Conservation (phyloP, 495 filamentous ascomycete genomes). For the Xylaria cubensis region DNA sequence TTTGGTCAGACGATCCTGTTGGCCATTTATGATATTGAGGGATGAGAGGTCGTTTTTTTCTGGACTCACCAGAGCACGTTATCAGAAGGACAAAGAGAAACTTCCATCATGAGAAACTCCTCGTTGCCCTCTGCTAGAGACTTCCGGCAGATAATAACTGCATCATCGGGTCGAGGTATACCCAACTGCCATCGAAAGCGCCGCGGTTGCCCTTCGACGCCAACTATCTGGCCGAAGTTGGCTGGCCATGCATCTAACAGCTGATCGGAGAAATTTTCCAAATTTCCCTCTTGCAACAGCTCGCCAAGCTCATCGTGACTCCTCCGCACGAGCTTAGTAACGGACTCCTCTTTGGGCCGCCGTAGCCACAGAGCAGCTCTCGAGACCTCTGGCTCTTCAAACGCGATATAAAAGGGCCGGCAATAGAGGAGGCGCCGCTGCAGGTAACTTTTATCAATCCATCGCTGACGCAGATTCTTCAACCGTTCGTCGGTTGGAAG, state of each 20-base stretch:
- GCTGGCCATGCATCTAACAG: background rate
- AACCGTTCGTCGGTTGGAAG: background rate
- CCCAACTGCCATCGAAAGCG: background rate
- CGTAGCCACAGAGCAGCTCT: background rate
- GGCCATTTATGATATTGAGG: background rate
- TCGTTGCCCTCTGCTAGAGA: background rate
- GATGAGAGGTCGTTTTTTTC: background rate
- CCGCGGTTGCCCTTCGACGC: background rate
- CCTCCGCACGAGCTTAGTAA: background rate
- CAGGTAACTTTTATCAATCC: background rate
- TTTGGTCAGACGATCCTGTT: background rate
- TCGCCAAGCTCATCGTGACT: background rate
- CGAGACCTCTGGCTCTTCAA: background rate
- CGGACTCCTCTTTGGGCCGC: background rate
- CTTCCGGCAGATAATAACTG: background rate
- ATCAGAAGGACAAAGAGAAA: background rate
- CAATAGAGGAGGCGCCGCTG: background rate
- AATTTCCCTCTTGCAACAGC: background rate
- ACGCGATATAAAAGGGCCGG: background rate
- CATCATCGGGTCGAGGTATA: background rate
- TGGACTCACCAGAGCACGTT: slow-evolving; percentile 5
- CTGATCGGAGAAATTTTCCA: background rate
- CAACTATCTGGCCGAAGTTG: background rate
- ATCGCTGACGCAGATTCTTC: background rate
- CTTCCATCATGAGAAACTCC: background rate